Evolutionary conservation across 2,329 filamentous ascomycete genomes (phyloP).

Genomic region (Escovopsis sp.): DNA sequence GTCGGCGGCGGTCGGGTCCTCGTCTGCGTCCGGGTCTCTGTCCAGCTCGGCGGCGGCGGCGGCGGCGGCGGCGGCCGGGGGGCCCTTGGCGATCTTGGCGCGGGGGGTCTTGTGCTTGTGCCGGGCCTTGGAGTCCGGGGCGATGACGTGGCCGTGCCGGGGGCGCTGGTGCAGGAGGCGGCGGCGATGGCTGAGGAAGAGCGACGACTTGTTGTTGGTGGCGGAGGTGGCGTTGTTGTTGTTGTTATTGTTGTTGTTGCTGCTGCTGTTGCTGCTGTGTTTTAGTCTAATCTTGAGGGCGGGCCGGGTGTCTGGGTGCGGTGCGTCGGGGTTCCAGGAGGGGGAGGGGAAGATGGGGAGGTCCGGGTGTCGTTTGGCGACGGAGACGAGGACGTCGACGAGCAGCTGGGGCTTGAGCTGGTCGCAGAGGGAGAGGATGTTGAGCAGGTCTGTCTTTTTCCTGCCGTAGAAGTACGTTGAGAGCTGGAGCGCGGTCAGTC

Average conservation of each 20-base stretch:
- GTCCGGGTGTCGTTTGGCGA: constrained; percentile 27
- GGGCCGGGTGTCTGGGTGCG: constrained; percentile 4
- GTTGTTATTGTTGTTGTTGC: constrained; percentile 15
- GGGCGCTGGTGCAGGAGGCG: constrained; percentile 1
- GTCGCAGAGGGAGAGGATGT: constrained; percentile 26
- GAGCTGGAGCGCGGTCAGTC: constrained; percentile 19
- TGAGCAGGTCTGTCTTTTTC: constrained; percentile 23
- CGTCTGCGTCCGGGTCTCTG: constrained; percentile 14
- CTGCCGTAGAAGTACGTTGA: constrained; percentile 24
- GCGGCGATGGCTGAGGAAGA: too few relatives aligned
- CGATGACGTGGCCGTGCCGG: constrained; percentile 17
- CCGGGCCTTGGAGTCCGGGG: constrained; percentile 11
- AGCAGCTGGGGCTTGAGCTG: constrained; percentile 27
- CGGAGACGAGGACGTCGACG: constrained; percentile 25
- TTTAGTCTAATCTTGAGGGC: constrained; percentile 13
- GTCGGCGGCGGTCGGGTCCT: constrained; percentile 14
- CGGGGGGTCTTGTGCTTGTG: constrained; percentile 18
- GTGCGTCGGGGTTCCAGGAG: constrained; percentile 20
- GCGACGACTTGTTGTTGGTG: too few relatives aligned
- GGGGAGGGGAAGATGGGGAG: constrained; percentile 28
- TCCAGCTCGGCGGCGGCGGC: too few relatives aligned
- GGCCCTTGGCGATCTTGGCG: constrained; percentile 17
- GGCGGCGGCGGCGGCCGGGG: constrained; percentile 13
- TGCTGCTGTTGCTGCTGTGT: constrained; percentile 9
- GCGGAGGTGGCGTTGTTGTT: constrained; percentile 19